These are phyloP conservation scores for Lasiodiplodia gonubiensis DNA, from an alignment of 2,329 filamentous ascomycete genomes.

Conservation along the genomic window DNA sequence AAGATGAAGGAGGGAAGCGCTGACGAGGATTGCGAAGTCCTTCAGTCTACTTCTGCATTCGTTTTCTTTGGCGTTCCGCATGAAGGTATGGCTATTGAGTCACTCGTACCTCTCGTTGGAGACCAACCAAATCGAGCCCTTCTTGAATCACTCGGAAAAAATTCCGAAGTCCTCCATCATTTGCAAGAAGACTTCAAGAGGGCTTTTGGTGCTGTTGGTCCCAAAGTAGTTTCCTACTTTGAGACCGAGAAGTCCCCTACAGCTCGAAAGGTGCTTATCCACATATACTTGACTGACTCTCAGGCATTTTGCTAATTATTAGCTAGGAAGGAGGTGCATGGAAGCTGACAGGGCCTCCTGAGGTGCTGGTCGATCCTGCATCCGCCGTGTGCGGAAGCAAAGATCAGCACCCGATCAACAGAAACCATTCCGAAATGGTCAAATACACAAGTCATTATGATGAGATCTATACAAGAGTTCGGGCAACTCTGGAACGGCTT, in stretches of 20 bases:
- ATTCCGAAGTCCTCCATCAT: not conserved
- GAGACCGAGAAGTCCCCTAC: slow-evolving; percentile 13
- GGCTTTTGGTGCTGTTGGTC: not conserved
- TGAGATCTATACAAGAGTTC: not conserved
- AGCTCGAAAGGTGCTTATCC: not conserved
- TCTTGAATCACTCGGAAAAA: not conserved
- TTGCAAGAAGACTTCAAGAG: not conserved
- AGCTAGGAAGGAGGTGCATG: not conserved
- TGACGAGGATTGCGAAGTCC: not conserved
- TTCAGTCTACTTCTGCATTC: not conserved
- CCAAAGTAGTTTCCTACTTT: slow-evolving; percentile 1
- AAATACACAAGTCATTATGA: slow-evolving; percentile 3
- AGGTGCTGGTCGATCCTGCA: not conserved
- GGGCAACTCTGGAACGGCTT: not conserved
- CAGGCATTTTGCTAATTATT: not conserved
- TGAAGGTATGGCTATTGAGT: slow-evolving; percentile 1
- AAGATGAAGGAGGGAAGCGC: not conserved
- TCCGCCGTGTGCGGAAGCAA: not conserved
- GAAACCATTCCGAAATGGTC: slow-evolving; percentile 5
- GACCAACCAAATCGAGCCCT: slow-evolving; percentile 15
- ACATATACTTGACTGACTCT: not conserved
- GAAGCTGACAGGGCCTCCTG: not conserved
- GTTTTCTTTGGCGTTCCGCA: slow-evolving; percentile 15
- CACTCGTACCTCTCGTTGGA: slow-evolving; percentile 2
- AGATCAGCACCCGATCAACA: not conserved